A percentile compares a stretch with the other conserved stretches of the same genome.
Evolutionary conservation across 78 protist species (phyloP).

Genomic region (Creolimax fragrantissima): DNA sequence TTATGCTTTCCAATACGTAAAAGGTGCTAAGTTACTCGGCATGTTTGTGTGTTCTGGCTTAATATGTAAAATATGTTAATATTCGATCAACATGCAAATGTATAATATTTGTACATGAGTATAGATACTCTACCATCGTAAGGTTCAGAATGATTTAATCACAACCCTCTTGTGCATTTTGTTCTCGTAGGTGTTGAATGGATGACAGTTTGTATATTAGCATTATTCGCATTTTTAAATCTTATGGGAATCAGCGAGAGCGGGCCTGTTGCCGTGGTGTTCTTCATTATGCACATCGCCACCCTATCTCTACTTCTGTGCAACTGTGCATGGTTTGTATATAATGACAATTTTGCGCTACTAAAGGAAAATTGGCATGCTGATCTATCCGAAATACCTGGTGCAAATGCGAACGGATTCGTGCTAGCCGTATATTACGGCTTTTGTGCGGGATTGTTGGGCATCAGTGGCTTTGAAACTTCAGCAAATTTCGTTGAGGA

Average conservation of each 20-base stretch:
- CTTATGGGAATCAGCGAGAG: slow-evolving; percentile 53
- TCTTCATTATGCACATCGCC: slow-evolving; percentile 53
- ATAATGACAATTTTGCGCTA: background rate
- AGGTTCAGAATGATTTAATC: no score
- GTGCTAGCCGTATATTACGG: slow-evolving; percentile 55
- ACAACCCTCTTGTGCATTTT: background rate
- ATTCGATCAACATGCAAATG: no score
- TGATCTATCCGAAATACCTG: background rate
- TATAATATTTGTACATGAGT: no score
- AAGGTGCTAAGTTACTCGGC: no score
- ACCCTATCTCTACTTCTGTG: slow-evolving; percentile 42
- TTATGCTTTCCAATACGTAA: no score
- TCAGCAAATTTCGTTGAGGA: slow-evolving; percentile 76
- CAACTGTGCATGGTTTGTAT: background rate
- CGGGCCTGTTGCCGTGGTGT: slow-evolving; percentile 54
- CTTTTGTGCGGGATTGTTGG: slow-evolving; percentile 74
- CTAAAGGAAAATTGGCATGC: slow-evolving; percentile 10
- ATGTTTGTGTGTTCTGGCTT: no score
- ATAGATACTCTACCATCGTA: no score
- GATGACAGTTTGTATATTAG: slow-evolving; percentile 38
- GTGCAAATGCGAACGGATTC: slow-evolving; percentile 11
- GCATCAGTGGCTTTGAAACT: slow-evolving; percentile 78
- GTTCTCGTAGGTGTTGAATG: background rate
- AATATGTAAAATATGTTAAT: no score
- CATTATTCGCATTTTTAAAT: slow-evolving; percentile 39